Evolutionary conservation across 2,329 filamentous ascomycete species (phyloP), one percentile per base, ranked within the genome.

Genomic region (Fusarium heterosporum): DNA sequence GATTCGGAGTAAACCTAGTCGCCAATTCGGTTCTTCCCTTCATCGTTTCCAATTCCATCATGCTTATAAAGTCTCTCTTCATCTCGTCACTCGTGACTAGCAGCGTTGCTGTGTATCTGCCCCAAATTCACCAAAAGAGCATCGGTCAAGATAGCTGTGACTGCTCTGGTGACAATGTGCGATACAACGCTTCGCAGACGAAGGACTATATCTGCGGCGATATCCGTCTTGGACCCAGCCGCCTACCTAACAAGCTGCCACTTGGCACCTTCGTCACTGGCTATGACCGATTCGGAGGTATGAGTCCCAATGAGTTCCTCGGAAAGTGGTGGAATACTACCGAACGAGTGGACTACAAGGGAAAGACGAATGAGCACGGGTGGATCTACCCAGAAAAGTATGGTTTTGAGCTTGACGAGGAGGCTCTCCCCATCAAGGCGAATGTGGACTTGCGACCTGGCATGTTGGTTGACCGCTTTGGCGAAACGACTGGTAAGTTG

Each of bases 391-490:
- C 66, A 5, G 25, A 39, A 0, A 38, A 64, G 25, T 30, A 69
- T 2, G 57, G 83, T 2, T 85, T 83, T 48, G 67, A 77, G n/a
- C 48, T 80, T 1, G 74, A 79, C 54, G 73, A 72, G 3, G 55
- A 69, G 1, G 74, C 75, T 0, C 59, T 72, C 1, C 74, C 78
- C 2, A 82, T 85, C 29, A 71, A 76, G 12, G 80, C 78, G 3
- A 80, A 77, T 22, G 73, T 80, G 53, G 79, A 77, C 1, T 69
- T 85, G 0, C 55, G 62, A 2, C 71, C 70, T 0, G 83, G 81
- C 7, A 76, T 77, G 9, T 72, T 82, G 19, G 62, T 85, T 3
- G 83, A 85, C 68, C 76, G 82, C 0, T 85, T 85, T 40, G 83
- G 83, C 38, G 64, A 55, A 3, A 12, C 42, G 2, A 43, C 13